These are phyloP conservation scores for Aschersonia sp. DNA, from an alignment of 2,329 filamentous ascomycete species.

Conservation along the genomic window DNA sequence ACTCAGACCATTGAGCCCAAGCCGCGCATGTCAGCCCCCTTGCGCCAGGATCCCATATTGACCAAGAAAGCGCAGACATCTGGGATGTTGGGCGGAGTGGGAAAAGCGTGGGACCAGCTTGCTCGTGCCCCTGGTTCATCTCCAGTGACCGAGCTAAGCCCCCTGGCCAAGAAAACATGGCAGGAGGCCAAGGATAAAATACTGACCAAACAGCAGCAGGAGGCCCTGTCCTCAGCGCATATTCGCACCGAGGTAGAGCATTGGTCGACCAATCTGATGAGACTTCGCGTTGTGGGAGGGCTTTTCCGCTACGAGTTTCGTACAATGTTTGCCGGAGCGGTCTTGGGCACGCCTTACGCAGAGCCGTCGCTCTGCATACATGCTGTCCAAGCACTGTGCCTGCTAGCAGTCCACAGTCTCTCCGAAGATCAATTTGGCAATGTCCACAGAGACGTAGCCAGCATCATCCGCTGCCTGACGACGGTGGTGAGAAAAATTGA, in stretches of 20 bases:
- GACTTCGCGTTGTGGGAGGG: conserved; percentile 41
- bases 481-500: conserved; percentile 55
- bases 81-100: conserved; percentile 27
- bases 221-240: conserved; percentile 34
- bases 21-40: conserved; percentile 22
- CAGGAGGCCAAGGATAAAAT: conserved; percentile 31
- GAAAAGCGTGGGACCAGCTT: conserved; percentile 28
- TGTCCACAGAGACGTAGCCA: conserved; percentile 68
- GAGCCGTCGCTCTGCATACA: conserved; percentile 55
- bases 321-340: conserved; percentile 47
- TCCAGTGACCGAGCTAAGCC: conserved; percentile 32
- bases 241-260: conserved; percentile 32
- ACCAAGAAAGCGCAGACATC: conserved; percentile 21
- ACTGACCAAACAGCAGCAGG: conserved; percentile 38
- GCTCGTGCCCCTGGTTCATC: conserved; percentile 32
- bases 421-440: conserved; percentile 73
- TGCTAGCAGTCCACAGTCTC: conserved; percentile 59
- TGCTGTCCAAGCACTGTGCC: conserved; percentile 54
- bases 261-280: conserved; percentile 29
- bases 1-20: conserved; percentile 15
- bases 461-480: conserved; percentile 61
- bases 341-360: conserved; percentile 62
- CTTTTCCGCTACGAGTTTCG: conserved; percentile 59
- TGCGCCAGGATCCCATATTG: conserved; percentile 31
- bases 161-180: conserved; percentile 34